phyloP scores from a whole-genome alignment of 2,329 filamentous ascomycete species.

The Alternaria atra region DNA sequence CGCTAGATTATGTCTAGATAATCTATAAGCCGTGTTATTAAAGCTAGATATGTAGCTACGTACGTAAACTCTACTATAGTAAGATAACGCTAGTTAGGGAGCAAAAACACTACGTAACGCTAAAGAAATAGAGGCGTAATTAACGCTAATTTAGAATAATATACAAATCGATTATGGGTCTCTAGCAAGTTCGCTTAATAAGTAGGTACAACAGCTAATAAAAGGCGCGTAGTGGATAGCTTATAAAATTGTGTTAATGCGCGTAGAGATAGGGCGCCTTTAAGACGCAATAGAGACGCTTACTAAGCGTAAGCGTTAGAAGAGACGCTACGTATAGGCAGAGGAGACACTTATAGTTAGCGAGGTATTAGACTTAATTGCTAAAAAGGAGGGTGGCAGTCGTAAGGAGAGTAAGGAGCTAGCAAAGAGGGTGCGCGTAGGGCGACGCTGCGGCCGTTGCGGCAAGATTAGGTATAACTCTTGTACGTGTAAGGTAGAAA shows the following conservation, averaged over 20 bases:
- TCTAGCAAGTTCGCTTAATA: constrained; percentile 11
- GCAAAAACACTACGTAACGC: constrained; percentile 20
- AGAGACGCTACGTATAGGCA: not conserved
- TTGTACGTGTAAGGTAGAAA: no score
- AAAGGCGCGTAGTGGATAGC: constrained; percentile 17
- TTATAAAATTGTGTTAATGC: not conserved
- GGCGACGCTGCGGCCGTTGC: no score
- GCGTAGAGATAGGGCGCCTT: not conserved
- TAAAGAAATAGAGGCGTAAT: constrained; percentile 14
- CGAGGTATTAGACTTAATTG: not conserved
- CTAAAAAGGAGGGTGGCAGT: not conserved
- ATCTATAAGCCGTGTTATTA: no score
- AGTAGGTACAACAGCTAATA: constrained; percentile 9
- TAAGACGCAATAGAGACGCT: not conserved
- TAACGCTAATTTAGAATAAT: constrained; percentile 14
- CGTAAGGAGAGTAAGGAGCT: not conserved
- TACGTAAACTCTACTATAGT: constrained; percentile 9
- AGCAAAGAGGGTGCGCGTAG: no score
- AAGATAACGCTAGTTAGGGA: constrained; percentile 6
- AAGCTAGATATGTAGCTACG: no score
- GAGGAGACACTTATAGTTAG: not conserved
- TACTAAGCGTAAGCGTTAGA: constrained; percentile 1
- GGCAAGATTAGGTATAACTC: no score
- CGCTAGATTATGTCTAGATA: no score
- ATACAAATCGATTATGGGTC: not conserved